Evolutionary conservation across 108 stramenopile species (phyloP).

Genomic region (Halocafeteria seosinensis): DNA sequence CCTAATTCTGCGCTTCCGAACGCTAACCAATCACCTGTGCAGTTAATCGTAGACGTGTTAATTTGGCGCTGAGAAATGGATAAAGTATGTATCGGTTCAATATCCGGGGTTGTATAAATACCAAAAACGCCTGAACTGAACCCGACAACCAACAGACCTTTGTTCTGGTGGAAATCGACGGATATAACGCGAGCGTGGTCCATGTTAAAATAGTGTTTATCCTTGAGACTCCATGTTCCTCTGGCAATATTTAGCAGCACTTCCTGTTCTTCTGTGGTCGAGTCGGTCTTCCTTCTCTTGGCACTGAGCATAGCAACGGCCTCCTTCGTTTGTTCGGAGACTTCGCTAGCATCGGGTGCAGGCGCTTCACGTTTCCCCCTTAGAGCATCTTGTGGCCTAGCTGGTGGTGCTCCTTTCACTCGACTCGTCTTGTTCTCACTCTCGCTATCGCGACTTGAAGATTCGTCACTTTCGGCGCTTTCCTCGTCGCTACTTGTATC

Average conservation of each 20-base stretch:
- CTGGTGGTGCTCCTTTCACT: background rate
- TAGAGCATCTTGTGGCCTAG: too few relatives aligned
- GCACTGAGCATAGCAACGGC: background rate
- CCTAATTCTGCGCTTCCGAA: slow-evolving; percentile 72
- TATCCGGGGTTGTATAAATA: slow-evolving; percentile 73
- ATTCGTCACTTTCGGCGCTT: background rate
- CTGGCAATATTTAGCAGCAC: background rate
- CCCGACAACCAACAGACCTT: slow-evolving; percentile 59
- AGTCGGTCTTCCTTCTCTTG: background rate
- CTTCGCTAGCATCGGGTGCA: background rate
- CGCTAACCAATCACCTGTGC: slow-evolving; percentile 84
- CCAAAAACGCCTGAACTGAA: slow-evolving; percentile 82
- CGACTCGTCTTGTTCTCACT: slow-evolving; percentile 2
- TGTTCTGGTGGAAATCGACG: slow-evolving; percentile 40
- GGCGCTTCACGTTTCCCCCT: too few relatives aligned
- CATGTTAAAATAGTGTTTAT: slow-evolving; percentile 60
- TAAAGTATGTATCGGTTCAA: slow-evolving; percentile 6
- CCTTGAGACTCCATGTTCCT: slow-evolving; percentile 9
- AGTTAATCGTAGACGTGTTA: slow-evolving; percentile 41
- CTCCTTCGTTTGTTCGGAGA: background rate
- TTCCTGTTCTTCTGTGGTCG: slow-evolving; percentile 13
- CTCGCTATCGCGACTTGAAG: background rate
- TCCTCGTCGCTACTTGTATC: background rate
- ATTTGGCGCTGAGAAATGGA: background rate
- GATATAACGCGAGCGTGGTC: slow-evolving; percentile 46